phyloP scores from a whole-genome alignment of 805 yeast species.

The Debaryomyces maramus region DNA sequence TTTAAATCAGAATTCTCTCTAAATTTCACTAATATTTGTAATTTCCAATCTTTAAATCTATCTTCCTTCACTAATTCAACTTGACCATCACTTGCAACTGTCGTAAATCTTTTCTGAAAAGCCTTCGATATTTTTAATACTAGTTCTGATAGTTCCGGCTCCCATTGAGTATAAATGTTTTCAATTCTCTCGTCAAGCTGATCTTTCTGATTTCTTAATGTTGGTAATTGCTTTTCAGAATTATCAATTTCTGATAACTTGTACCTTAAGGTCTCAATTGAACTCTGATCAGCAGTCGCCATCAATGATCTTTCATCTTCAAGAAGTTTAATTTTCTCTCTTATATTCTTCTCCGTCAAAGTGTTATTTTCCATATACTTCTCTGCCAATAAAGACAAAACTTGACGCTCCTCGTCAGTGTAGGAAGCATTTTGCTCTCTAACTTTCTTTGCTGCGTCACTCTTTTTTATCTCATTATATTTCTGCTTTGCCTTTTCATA shows the following conservation, averaged over 20 bases:
- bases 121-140: conserved; percentile 58
- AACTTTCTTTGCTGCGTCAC: conserved; percentile 40
- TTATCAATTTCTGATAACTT: conserved; percentile 33
- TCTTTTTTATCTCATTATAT: conserved; percentile 40
- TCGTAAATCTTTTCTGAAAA: conserved; percentile 64
- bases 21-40: conserved; percentile 82
- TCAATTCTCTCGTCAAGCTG: conserved; percentile 37
- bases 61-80: conserved; percentile 58
- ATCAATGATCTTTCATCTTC: conserved; percentile 46
- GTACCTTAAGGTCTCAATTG: conserved; percentile 39
- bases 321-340: conserved; percentile 42
- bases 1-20: conserved; percentile 73
- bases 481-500: conserved; percentile 35
- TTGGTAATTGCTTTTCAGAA: conserved; percentile 43
- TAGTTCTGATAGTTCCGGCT: conserved; percentile 54
- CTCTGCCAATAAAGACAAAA: conserved; percentile 40
- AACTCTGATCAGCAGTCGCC: conserved; percentile 37
- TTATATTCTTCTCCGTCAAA: conserved; percentile 40
- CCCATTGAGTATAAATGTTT: conserved; percentile 53
- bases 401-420: conserved; percentile 38
- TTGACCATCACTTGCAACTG: conserved; percentile 87
- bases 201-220: conserved; percentile 20
- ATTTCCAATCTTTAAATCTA: conserved; percentile 71
- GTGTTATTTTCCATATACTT: conserved; percentile 31
- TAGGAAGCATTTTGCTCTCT: conserved; percentile 36